Evolutionary conservation across 1,139 yeast species (phyloP).

Genomic region (Kazachstania sp.): DNA sequence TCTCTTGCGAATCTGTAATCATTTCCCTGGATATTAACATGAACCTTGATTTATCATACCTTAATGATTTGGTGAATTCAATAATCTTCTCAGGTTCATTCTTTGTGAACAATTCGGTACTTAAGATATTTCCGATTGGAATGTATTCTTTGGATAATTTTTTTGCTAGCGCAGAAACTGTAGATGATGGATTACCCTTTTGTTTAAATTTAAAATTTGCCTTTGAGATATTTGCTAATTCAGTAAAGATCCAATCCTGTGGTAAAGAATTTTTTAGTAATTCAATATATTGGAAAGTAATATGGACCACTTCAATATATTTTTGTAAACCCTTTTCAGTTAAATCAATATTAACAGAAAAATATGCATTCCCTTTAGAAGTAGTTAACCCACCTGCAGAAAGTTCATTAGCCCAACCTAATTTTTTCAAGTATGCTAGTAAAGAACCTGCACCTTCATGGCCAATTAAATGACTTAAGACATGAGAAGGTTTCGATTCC

Average conservation of each 20-base stretch:
- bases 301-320: conserved; percentile 51
- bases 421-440: conserved; percentile 54
- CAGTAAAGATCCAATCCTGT: conserved; percentile 47
- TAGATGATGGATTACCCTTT: conserved; percentile 52
- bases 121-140: conserved; percentile 57
- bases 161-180: conserved; percentile 46
- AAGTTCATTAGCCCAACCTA: conserved; percentile 74
- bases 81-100: conserved; percentile 50
- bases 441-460: conserved; percentile 88
- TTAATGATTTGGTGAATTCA: conserved; percentile 44
- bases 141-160: conserved; percentile 43
- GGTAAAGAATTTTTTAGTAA: conserved; percentile 50
- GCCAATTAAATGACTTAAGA: conserved; percentile 75
- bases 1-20: conserved; percentile 42
- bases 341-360: conserved; percentile 61
- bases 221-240: conserved; percentile 39
- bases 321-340: conserved; percentile 63
- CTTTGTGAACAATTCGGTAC: conserved; percentile 48
- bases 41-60: conserved; percentile 52
- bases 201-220: conserved; percentile 58
- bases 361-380: conserved; percentile 60
- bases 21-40: conserved; percentile 47
- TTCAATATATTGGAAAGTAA: conserved; percentile 63
- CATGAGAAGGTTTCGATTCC: conserved; percentile 60
- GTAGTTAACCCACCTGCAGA: conserved; percentile 67